Conservation (phyloP, 2,329 filamentous ascomycete species). For the Trichoderma sp. region DNA sequence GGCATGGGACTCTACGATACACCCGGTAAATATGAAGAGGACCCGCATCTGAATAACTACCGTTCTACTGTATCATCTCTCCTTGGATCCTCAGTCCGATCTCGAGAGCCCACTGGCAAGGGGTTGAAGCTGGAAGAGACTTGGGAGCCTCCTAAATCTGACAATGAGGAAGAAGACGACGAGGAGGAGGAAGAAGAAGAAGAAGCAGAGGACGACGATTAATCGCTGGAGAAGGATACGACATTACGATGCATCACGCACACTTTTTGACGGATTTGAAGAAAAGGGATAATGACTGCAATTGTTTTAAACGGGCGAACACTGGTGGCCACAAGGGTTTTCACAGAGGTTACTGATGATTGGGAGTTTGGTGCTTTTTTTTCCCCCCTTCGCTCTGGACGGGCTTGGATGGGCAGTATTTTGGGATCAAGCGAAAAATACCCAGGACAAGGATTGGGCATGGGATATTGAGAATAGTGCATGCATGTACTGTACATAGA, state of each 20-base stretch:
- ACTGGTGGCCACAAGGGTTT: neutral
- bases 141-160: slow-evolving; percentile 67
- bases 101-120: slow-evolving; percentile 56
- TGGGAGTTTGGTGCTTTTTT: neutral
- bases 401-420: neutral
- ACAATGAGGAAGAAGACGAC: slow-evolving; percentile 51
- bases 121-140: slow-evolving; percentile 79
- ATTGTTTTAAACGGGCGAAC: neutral
- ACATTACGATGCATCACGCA: neutral
- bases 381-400: neutral
- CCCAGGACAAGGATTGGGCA: neutral
- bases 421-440: neutral
- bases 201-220: slow-evolving; percentile 32
- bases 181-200: slow-evolving; percentile 41
- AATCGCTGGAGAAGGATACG: neutral
- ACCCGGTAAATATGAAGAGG: slow-evolving; percentile 55
- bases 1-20: slow-evolving; percentile 79
- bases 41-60: slow-evolving; percentile 53
- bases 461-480: neutral
- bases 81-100: slow-evolving; percentile 47
- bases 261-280: neutral
- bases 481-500: slow-evolving; percentile 14
- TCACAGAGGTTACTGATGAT: neutral
- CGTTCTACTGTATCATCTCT: slow-evolving; percentile 53
- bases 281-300: neutral